A percentile compares a stretch with the other conserved stretches of the same genome.
Conservation (phyloP, 2,329 filamentous ascomycete species). For the Huntiella decipiens region DNA sequence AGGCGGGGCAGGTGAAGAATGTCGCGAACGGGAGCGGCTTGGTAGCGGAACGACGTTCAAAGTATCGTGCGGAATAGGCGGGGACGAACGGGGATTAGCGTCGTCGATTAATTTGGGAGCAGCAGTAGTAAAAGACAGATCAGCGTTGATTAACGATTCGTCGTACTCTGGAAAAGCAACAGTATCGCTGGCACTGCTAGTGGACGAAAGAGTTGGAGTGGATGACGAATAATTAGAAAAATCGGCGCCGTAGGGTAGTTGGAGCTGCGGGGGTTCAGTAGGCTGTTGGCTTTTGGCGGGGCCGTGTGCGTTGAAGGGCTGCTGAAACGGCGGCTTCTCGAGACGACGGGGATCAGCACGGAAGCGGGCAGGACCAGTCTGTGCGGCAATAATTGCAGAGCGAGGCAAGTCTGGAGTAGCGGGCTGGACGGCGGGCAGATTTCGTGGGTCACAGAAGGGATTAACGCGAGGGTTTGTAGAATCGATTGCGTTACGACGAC, state of each 20-base stretch:
- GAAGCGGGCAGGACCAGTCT: constrained; percentile 12
- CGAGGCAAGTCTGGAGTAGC: constrained; percentile 10
- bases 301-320: constrained; percentile 9
- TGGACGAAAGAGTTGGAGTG: not conserved
- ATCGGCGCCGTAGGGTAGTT: constrained; percentile 10
- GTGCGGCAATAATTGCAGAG: constrained; percentile 13
- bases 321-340: constrained; percentile 11
- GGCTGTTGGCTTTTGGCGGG: constrained; percentile 6
- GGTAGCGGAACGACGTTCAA: constrained; percentile 7
- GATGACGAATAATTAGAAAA: constrained; percentile 7
- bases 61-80: constrained; percentile 9
- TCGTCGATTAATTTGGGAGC: constrained; percentile 2
- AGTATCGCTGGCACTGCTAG: constrained; percentile 4
- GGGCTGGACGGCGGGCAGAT: constrained; percentile 11
- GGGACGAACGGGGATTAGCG: constrained; percentile 10
- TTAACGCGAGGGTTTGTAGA: constrained; percentile 9
- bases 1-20: constrained; percentile 7
- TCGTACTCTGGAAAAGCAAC: constrained; percentile 11
- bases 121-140: constrained; percentile 8
- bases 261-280: constrained; percentile 7
- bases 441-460: constrained; percentile 10
- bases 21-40: constrained; percentile 10
- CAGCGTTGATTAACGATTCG: constrained; percentile 6
- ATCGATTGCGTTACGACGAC: constrained; percentile 13
- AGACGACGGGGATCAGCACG: constrained; percentile 11